Evolutionary conservation across 108 stramenopile species (phyloP), one percentile per base, ranked within the genome.

Genomic region (Hondaea fermentalgiana): DNA sequence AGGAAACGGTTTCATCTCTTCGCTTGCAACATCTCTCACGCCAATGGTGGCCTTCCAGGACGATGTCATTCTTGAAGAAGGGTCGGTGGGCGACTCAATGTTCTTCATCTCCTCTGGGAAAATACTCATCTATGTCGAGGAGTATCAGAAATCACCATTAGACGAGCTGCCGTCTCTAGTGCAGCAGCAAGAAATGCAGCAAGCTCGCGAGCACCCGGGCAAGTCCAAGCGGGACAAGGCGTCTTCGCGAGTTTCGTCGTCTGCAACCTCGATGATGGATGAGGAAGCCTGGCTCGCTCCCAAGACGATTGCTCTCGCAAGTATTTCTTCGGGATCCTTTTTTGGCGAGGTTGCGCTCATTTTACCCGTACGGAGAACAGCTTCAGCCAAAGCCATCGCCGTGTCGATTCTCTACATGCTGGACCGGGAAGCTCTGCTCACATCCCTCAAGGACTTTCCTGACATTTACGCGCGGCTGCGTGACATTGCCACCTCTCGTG

Each of bases 71-170:
- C 69, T 94, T 69, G 88, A 91, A 28, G 93, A 95, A 72, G 72
- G 88, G 21, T 93, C 94, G 29, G 92, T 92, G 4, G 94, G 94
- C 19, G 93, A 94, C 53, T 91, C 92, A n/a, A 92, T 95, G 90
- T 95, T 88, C 72, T 95, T 94, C 87, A 95, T 95, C 55, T 87
- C 60, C 44, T 92, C 91, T 64, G 94, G 94, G 10, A 83, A 83
- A 23, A 3, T 83, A 8, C 76, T 53, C n/a, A 83, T 83, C 4
- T 83, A 53, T 3, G 76, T 83, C 76, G 76, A 83, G 51, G 76
- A 83, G 23, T 83, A 45, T 35, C 64, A 69, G 42, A 8, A 42
- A 6, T 6, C 1, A 14, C 0, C 23, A 0, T 42, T 2, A n/a
- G 4, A 17, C 25, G 35, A 35, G 35, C 35, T 35, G 35, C 35